A percentile compares a stretch with the other conserved stretches of the same genome.
Conservation (phyloP, 129 eudicot genomes). For the Ambrosia artemisiifolia region DNA sequence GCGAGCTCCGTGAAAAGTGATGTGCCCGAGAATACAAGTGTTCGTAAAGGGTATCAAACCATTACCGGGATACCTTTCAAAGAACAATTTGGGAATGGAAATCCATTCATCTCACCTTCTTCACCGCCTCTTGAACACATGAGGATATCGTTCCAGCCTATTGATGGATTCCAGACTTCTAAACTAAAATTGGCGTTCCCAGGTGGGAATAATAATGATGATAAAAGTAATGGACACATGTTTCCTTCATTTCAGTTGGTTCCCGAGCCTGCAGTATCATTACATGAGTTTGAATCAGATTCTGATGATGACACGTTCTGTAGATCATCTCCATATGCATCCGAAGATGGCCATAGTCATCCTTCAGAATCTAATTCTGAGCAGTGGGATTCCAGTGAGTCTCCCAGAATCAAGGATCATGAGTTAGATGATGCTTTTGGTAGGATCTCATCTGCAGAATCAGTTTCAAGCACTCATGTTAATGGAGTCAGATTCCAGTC, state of each 20-base stretch:
- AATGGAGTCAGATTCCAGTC: conserved; percentile 34
- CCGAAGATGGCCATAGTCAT: conserved; percentile 63
- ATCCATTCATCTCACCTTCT: conserved; percentile 46
- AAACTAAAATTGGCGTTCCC: conserved; percentile 72
- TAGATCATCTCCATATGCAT: conserved; percentile 69
- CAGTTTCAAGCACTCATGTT: conserved; percentile 55
- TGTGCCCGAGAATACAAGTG: conserved; percentile 33
- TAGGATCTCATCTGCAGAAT: conserved; percentile 65
- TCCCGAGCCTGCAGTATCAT: conserved; percentile 53
- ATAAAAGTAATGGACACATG: conserved; percentile 44
- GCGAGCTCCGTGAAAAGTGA: conserved; percentile 40
- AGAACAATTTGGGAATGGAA: conserved; percentile 39
- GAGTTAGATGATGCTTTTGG: conserved; percentile 60
- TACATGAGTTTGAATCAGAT: conserved; percentile 64
- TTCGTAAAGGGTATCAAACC: conserved; percentile 20
- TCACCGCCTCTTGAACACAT: conserved; percentile 94
- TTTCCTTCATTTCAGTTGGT: conserved; percentile 94
- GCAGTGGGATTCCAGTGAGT: conserved; percentile 70
- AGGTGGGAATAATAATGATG: conserved; percentile 39
- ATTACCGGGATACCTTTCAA: conserved; percentile 40
- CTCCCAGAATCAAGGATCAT: conserved; percentile 49
- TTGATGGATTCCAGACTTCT: conserved; percentile 57
- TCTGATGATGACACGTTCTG: conserved; percentile 63
- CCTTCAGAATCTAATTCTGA: conserved; percentile 78
- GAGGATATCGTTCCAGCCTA: conserved; percentile 91